A percentile compares a stretch with the other conserved stretches of the same genome.
Conservation (phyloP, 202 grass and related monocot genomes). For the Schoenoplectus triqueter region DNA sequence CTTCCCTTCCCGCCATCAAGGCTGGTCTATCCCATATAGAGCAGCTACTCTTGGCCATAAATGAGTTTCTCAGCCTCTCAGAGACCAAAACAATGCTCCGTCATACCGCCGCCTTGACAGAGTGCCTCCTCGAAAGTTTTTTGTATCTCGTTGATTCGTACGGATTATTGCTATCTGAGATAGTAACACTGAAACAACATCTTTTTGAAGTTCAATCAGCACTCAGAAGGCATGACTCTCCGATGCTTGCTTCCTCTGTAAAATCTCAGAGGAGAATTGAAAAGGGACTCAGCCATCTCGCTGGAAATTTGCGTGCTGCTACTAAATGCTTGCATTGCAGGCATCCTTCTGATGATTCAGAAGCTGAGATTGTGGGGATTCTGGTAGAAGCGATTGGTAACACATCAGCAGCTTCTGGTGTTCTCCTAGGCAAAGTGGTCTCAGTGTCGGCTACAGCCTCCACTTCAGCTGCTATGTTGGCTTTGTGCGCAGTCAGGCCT, state of each 20-base stretch:
- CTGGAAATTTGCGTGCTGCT: conserved; percentile 28
- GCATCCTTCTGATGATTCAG: neutral
- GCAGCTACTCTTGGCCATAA: conserved; percentile 51
- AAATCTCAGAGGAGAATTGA: conserved; percentile 47
- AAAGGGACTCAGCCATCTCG: conserved; percentile 50
- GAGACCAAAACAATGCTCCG: conserved; percentile 30
- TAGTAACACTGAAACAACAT: conserved; percentile 49
- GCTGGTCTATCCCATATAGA: conserved; percentile 46
- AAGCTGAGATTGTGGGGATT: conserved; percentile 43
- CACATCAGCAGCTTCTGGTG: conserved; percentile 43
- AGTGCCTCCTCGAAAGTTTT: conserved; percentile 61
- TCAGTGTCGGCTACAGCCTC: conserved; percentile 40
- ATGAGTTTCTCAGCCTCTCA: conserved; percentile 58
- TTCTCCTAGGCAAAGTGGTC: conserved; percentile 49
- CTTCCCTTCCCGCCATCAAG: conserved; percentile 34
- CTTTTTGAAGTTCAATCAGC: conserved; percentile 56
- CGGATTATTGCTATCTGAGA: conserved; percentile 49
- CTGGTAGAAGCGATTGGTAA: conserved; percentile 47
- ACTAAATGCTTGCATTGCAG: neutral
- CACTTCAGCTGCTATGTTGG: neutral
- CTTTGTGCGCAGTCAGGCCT: neutral
- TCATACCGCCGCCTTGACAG: neutral
- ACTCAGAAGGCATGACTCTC: conserved; percentile 46
- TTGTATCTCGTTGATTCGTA: conserved; percentile 76
- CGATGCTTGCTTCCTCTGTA: conserved; percentile 48